These are phyloP conservation scores for Dactylellina haptotyla DNA, from an alignment of 2,329 filamentous ascomycete species.

Conservation along the genomic window DNA sequence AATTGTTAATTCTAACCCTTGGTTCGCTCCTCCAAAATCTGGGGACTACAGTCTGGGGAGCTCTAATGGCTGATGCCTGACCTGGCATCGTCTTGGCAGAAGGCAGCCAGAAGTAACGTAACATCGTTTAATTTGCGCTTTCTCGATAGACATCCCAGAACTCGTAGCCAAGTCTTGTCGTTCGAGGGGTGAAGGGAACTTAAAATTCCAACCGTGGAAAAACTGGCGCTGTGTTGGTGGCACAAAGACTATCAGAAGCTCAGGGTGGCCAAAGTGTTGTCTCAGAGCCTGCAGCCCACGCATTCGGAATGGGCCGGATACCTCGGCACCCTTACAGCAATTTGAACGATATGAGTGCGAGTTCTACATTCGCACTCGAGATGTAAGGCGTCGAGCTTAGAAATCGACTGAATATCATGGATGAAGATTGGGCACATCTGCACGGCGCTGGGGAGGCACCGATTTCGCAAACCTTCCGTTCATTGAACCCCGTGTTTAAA, in stretches of 20 bases:
- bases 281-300: neutral
- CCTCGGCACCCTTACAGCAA: neutral
- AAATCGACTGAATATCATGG: neutral
- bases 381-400: neutral
- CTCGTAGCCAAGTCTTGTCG: slow-evolving; percentile 5
- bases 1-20: neutral
- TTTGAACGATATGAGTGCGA: neutral
- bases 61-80: slow-evolving; percentile 23
- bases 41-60: slow-evolving; percentile 15
- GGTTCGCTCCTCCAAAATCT: neutral
- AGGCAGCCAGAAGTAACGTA: slow-evolving; percentile 50
- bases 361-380: too few relatives aligned
- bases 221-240: neutral
- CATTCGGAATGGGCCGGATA: neutral
- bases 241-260: neutral
- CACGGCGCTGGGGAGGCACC: neutral
- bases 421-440: neutral
- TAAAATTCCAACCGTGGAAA: neutral
- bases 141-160: neutral
- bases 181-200: neutral
- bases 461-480: slow-evolving; percentile 1
- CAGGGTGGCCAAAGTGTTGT: slow-evolving; percentile 4
- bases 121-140: slow-evolving; percentile 32
- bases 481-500: too few relatives aligned
- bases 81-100: slow-evolving; percentile 18